Evolutionary conservation across 805 yeast genomes (phyloP).

Genomic region (Zygotorulaspora chibaensis): DNA sequence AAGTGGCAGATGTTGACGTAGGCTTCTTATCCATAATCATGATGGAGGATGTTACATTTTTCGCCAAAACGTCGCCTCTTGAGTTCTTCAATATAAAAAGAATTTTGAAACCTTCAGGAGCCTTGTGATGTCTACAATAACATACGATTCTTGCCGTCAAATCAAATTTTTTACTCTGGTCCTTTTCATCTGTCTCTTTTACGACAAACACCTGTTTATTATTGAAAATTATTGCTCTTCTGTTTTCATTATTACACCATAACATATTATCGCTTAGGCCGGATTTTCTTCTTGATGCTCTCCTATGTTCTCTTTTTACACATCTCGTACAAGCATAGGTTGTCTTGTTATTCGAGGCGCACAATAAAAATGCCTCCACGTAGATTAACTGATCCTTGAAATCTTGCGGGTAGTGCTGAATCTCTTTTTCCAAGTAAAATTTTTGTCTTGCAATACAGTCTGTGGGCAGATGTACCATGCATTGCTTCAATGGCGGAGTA

Average conservation of each 20-base stretch:
- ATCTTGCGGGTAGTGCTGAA: constrained; percentile 40
- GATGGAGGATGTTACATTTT: constrained; percentile 64
- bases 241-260: constrained; percentile 70
- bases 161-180: constrained; percentile 38
- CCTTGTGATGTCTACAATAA: constrained; percentile 93
- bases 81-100: constrained; percentile 63
- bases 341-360: constrained; percentile 45
- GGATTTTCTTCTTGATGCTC: constrained; percentile 88
- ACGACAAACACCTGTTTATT: constrained; percentile 76
- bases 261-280: constrained; percentile 70
- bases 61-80: constrained; percentile 62
- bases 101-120: constrained; percentile 76
- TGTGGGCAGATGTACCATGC: constrained; percentile 72
- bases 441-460: constrained; percentile 87
- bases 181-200: constrained; percentile 23
- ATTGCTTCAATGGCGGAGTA: constrained; percentile 62
- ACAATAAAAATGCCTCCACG: constrained; percentile 77
- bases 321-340: constrained; percentile 86
- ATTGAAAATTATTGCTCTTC: constrained; percentile 85
- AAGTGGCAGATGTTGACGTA: constrained; percentile 28
- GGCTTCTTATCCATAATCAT: constrained; percentile 95
- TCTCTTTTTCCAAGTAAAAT: constrained; percentile 55
- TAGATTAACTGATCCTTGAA: constrained; percentile 52
- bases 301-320: constrained; percentile 85
- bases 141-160: constrained; percentile 79